These are phyloP conservation scores for Leccinum fuscescens DNA, from an alignment of 1,284 basidiomycete species.

Conservation along the genomic window DNA sequence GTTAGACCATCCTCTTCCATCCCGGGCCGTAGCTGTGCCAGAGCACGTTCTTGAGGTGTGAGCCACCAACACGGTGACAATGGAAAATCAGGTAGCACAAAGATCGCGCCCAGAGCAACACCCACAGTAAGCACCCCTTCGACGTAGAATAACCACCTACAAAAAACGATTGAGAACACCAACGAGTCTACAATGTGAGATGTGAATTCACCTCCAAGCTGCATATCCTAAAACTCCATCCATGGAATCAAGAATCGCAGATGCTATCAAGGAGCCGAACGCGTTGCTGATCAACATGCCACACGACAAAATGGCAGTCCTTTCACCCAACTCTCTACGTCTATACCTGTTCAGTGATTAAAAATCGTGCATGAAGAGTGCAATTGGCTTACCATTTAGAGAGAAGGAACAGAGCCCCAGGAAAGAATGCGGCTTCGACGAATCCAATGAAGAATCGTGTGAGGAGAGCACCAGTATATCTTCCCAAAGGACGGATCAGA, in stretches of 20 bases:
- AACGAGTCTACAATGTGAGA: neutral
- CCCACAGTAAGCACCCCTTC: conserved; percentile 67
- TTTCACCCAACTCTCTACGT: conserved; percentile 62
- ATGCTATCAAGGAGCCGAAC: conserved; percentile 78
- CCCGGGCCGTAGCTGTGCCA: conserved; percentile 59
- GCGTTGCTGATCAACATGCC: conserved; percentile 80
- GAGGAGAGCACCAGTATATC: conserved; percentile 65
- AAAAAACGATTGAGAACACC: neutral
- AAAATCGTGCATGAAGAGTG: neutral
- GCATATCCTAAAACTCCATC: conserved; percentile 67
- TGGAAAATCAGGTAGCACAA: conserved; percentile 80
- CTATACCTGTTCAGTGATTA: conserved; percentile 44
- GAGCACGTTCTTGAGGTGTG: conserved; percentile 56
- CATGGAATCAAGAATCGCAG: conserved; percentile 70
- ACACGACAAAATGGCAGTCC: conserved; percentile 72
- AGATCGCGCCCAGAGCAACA: conserved; percentile 58
- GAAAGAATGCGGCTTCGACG: conserved; percentile 73
- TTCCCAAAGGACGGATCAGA: conserved; percentile 27
- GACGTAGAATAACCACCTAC: conserved; percentile 67
- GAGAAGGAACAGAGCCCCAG: conserved; percentile 52
- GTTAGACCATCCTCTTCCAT: conserved; percentile 65
- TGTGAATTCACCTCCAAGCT: conserved; percentile 59
- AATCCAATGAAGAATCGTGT: conserved; percentile 73
- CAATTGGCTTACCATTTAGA: conserved; percentile 48
- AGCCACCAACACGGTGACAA: conserved; percentile 56